These are phyloP conservation scores for Acephala macrosclerotiorum DNA, from an alignment of 2,329 filamentous ascomycete genomes.

Conservation along the genomic window DNA sequence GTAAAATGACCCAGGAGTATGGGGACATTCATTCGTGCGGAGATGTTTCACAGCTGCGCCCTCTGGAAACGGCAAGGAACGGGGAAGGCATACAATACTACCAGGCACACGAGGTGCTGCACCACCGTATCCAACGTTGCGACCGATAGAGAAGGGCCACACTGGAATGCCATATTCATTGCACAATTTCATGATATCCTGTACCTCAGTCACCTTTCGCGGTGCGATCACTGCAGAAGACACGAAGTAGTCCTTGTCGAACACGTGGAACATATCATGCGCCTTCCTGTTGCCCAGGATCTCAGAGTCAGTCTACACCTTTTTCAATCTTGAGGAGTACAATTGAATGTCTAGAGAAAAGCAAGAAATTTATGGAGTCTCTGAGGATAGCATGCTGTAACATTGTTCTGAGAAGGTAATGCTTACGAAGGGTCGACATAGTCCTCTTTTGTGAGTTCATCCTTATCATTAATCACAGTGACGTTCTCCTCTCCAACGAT, in stretches of 20 bases:
- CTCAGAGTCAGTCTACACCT: too few species aligned
- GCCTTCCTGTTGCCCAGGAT: not conserved
- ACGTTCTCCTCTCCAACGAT: conserved; percentile 19
- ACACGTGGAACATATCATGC: conserved; percentile 21
- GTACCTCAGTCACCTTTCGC: conserved; percentile 49
- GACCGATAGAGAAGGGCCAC: conserved; percentile 14
- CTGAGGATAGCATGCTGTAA: too few species aligned
- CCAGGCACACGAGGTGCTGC: conserved; percentile 60
- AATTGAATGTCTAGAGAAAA: too few species aligned
- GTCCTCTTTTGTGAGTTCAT: conserved; percentile 14
- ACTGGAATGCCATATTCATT: conserved; percentile 17
- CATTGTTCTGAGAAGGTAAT: too few species aligned
- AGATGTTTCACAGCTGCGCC: not conserved
- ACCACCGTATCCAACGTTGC: conserved; percentile 57
- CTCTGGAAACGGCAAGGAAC: not conserved
- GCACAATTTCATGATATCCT: conserved; percentile 19
- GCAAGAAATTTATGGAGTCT: too few species aligned
- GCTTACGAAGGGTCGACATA: conserved; percentile 16
- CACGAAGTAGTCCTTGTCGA: conserved; percentile 20
- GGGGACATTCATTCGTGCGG: not conserved
- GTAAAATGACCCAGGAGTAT: not conserved
- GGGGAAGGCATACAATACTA: conserved; percentile 45
- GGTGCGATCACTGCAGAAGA: conserved; percentile 11
- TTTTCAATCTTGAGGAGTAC: too few species aligned
- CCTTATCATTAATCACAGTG: conserved; percentile 7